Percentiles rank a stretch among this genome's conserved stretches.
Evolutionary conservation across 139 green algal species (phyloP).

Genomic region (Chlorella sorokiniana): DNA sequence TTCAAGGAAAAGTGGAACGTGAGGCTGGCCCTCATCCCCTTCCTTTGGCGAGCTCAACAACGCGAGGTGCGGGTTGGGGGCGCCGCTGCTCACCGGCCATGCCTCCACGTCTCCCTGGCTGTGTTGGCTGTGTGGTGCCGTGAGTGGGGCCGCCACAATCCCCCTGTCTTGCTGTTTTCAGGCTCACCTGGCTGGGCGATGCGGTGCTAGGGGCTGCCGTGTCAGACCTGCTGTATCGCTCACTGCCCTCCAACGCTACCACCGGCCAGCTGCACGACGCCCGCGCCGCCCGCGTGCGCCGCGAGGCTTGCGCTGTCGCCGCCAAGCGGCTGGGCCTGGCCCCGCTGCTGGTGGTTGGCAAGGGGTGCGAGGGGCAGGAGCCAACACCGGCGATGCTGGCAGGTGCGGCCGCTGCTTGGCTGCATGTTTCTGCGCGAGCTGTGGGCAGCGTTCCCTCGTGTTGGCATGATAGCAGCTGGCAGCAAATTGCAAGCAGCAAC

Average conservation of each 20-base stretch:
- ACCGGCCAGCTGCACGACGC: not conserved
- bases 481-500: no score
- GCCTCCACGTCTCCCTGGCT: not conserved
- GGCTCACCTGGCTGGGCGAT: conserved; percentile 10
- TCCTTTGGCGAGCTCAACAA: conserved; percentile 8
- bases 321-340: not conserved
- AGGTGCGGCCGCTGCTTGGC: not conserved
- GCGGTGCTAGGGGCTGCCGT: not conserved
- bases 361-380: conserved; percentile 2
- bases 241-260: not conserved
- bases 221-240: not conserved
- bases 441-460: not conserved
- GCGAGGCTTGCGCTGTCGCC: not conserved
- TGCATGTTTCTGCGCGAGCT: not conserved
- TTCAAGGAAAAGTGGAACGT: not conserved
- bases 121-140: no score
- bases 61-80: not conserved
- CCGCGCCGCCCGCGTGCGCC: not conserved
- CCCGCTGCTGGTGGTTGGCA: conserved; percentile 9
- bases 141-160: no score
- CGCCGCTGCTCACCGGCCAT: no score
- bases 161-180: no score
- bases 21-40: not conserved
- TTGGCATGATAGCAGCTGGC: not conserved
- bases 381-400: not conserved